Conservation (phyloP, 2,329 filamentous ascomycete species). For the Curvularia verruculosa region DNA sequence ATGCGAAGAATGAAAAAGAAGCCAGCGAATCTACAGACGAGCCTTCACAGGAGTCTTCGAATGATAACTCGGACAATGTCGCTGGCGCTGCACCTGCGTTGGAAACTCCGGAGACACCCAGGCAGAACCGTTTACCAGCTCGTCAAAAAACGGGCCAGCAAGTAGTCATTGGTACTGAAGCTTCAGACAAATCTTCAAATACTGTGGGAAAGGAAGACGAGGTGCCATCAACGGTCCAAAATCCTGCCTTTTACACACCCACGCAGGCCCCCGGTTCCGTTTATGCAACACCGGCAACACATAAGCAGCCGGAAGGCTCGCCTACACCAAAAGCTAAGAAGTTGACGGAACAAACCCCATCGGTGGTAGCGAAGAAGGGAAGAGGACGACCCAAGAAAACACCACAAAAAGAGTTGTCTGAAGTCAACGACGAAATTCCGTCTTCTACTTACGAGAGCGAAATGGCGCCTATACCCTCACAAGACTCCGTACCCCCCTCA, state of each 20-base stretch:
- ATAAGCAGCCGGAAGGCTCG: constrained; percentile 28
- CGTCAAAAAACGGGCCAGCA: constrained; percentile 33
- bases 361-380: constrained; percentile 24
- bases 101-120: constrained; percentile 12
- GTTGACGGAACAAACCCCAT: constrained; percentile 21
- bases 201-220: constrained; percentile 18
- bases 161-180: constrained; percentile 28
- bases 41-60: constrained; percentile 16
- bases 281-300: constrained; percentile 35
- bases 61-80: constrained; percentile 21
- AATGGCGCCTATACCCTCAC: constrained; percentile 24
- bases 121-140: constrained; percentile 20
- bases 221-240: constrained; percentile 23
- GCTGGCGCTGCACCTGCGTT: constrained; percentile 14
- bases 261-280: constrained; percentile 25
- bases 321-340: constrained; percentile 30
- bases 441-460: constrained; percentile 40
- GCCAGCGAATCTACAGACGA: constrained; percentile 9
- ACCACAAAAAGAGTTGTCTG: constrained; percentile 13
- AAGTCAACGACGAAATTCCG: constrained; percentile 31
- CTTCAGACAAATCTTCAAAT: constrained; percentile 16
- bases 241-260: constrained; percentile 32
- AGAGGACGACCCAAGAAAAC: constrained; percentile 24
- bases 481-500: constrained; percentile 17
- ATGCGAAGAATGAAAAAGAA: not conserved